Percentiles rank a stretch among this genome's conserved stretches.
Conservation (phyloP, 139 green algal genomes). For the Chlorella vulgaris region DNA sequence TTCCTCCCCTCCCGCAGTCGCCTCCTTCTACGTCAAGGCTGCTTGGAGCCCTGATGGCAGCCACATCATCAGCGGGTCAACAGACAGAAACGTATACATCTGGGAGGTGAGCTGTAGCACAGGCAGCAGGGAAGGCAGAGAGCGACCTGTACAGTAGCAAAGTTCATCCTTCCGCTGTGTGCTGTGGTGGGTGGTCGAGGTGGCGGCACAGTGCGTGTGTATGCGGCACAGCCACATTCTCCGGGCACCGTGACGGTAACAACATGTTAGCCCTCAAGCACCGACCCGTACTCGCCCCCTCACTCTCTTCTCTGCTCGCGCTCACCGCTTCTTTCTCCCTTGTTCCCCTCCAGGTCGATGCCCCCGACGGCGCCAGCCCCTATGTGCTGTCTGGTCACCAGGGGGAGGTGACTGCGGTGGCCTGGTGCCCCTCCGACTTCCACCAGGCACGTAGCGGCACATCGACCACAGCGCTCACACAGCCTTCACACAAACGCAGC, state of each 20-base stretch:
- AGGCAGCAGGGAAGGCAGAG: no score
- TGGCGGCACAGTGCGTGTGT: no score
- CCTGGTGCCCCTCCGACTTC: slow-evolving; percentile 72
- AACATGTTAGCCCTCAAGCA: no score
- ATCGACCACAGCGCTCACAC: not conserved
- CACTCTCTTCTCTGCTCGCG: no score
- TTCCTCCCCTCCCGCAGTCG: not conserved
- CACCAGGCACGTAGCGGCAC: not conserved
- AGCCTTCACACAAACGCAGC: not conserved
- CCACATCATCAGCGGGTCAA: slow-evolving; percentile 68
- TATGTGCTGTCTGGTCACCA: slow-evolving; percentile 63
- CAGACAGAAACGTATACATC: slow-evolving; percentile 64
- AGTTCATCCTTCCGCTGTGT: no score
- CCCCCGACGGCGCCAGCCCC: slow-evolving; percentile 35
- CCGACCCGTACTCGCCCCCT: no score
- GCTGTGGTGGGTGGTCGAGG: no score
- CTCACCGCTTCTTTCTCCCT: no score
- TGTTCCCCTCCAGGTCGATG: slow-evolving; percentile 55
- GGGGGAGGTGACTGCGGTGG: slow-evolving; percentile 75
- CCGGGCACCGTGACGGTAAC: no score
- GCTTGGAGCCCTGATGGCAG: slow-evolving; percentile 66
- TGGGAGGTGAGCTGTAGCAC: slow-evolving; percentile 62
- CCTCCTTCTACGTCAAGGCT: slow-evolving; percentile 78
- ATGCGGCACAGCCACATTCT: no score
- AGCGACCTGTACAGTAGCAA: no score